These are phyloP conservation scores for Alternaria triticimaculans DNA, from an alignment of 2,329 filamentous ascomycete species.

Conservation along the genomic window DNA sequence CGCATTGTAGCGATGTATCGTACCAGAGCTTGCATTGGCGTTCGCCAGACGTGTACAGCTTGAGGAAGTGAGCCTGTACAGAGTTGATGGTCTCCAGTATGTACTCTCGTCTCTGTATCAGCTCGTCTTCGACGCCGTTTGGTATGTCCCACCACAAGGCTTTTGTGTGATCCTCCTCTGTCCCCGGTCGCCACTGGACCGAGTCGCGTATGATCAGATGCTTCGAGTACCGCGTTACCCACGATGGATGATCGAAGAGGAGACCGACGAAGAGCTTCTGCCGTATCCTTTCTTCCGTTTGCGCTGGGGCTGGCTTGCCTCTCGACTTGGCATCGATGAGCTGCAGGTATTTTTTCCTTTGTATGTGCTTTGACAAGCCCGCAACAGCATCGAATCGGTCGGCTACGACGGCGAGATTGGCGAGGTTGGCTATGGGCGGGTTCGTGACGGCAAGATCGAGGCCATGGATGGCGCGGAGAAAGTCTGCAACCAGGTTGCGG, in stretches of 20 bases:
- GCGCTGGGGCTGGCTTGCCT: conserved; percentile 45
- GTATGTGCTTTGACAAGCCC: conserved; percentile 62
- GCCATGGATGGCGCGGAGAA: conserved; percentile 70
- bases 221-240: conserved; percentile 67
- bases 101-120: conserved; percentile 69
- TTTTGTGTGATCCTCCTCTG: conserved; percentile 47
- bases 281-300: conserved; percentile 69
- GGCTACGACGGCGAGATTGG: conserved; percentile 72
- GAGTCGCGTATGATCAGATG: conserved; percentile 73
- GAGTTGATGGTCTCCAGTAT: conserved; percentile 74
- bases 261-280: conserved; percentile 74
- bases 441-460: conserved; percentile 52
- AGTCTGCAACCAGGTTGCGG: conserved; percentile 69
- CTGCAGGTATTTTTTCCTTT: conserved; percentile 52
- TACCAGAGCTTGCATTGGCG: conserved; percentile 77
- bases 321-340: conserved; percentile 54
- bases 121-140: conserved; percentile 72
- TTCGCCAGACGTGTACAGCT: conserved; percentile 70
- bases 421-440: conserved; percentile 66
- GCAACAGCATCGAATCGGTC: conserved; percentile 74
- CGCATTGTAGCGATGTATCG: conserved; percentile 73
- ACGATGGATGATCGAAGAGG: conserved; percentile 67
- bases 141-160: conserved; percentile 77
- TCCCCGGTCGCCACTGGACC: conserved; percentile 58
- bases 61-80: conserved; percentile 71